These are phyloP conservation scores for Teratosphaeria zuluensis DNA, from an alignment of 2,329 filamentous ascomycete species.

Conservation along the genomic window DNA sequence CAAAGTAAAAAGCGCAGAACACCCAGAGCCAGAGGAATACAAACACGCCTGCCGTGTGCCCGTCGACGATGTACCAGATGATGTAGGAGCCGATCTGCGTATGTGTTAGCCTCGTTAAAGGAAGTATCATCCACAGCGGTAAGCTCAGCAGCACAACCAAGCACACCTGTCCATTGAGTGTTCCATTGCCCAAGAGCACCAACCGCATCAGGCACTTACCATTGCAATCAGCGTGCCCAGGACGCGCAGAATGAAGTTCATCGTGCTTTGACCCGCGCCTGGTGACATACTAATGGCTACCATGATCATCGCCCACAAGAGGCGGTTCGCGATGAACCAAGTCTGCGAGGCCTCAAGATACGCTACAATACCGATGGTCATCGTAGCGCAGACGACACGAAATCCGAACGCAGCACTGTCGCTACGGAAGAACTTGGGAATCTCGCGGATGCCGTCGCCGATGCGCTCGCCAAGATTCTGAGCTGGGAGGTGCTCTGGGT, in stretches of 20 bases:
- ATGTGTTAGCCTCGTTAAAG: not conserved
- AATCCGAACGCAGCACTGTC: constrained; percentile 60
- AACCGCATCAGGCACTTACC: constrained; percentile 39
- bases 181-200: too few relatives aligned
- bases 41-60: constrained; percentile 53
- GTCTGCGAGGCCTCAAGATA: constrained; percentile 52
- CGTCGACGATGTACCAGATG: constrained; percentile 67
- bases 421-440: constrained; percentile 53
- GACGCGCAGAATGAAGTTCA: constrained; percentile 55
- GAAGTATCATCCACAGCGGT: constrained; percentile 28
- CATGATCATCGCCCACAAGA: constrained; percentile 73
- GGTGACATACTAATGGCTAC: constrained; percentile 58
- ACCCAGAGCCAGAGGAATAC: constrained; percentile 59
- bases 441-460: constrained; percentile 50
- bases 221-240: constrained; percentile 56
- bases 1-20: constrained; percentile 56
- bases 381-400: constrained; percentile 60
- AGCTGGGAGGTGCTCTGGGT: constrained; percentile 65
- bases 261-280: constrained; percentile 61
- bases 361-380: constrained; percentile 59
- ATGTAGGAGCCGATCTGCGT: constrained; percentile 46
- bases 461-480: constrained; percentile 48
- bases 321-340: constrained; percentile 59
- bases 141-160: constrained; percentile 46
- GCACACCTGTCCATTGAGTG: too few relatives aligned